Evolutionary conservation across 2,329 filamentous ascomycete species (phyloP).

Genomic region (Diaporthe humulicola): DNA sequence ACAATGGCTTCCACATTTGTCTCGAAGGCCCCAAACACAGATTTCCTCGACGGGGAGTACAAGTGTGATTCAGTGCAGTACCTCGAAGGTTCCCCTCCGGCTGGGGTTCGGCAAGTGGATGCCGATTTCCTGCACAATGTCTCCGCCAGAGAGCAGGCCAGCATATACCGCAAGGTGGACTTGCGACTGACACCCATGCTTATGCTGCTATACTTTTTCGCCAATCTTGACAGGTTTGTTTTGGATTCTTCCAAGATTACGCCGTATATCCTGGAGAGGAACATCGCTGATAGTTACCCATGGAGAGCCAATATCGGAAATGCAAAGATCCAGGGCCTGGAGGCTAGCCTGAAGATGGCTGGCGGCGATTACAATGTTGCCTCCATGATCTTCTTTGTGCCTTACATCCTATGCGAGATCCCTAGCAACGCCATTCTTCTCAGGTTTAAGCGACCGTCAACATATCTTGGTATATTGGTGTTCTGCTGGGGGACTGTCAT

Average conservation of each 20-base stretch:
- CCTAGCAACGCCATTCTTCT: conserved; percentile 59
- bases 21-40: not conserved
- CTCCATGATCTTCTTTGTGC: conserved; percentile 53
- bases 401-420: conserved; percentile 55
- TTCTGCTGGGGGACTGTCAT: conserved; percentile 61
- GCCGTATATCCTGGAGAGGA: not conserved
- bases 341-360: conserved; percentile 55
- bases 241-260: accelerated
- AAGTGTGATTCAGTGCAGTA: not conserved
- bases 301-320: conserved; percentile 69
- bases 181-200: conserved; percentile 56
- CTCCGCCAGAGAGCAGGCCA: not conserved
- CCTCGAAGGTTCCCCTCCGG: not conserved
- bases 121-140: not conserved
- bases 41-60: not conserved
- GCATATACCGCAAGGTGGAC: conserved; percentile 47
- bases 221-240: conserved; percentile 60
- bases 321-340: conserved; percentile 59
- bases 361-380: conserved; percentile 60
- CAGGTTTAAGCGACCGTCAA: conserved; percentile 50
- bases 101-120: not conserved
- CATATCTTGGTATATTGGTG: conserved; percentile 55
- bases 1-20: not conserved
- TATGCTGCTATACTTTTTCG: conserved; percentile 67
- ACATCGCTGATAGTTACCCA: conserved; percentile 51